phyloP scores from a whole-genome alignment of 2,329 filamentous ascomycete species.

The Colletotrichum lindemuthianum region DNA sequence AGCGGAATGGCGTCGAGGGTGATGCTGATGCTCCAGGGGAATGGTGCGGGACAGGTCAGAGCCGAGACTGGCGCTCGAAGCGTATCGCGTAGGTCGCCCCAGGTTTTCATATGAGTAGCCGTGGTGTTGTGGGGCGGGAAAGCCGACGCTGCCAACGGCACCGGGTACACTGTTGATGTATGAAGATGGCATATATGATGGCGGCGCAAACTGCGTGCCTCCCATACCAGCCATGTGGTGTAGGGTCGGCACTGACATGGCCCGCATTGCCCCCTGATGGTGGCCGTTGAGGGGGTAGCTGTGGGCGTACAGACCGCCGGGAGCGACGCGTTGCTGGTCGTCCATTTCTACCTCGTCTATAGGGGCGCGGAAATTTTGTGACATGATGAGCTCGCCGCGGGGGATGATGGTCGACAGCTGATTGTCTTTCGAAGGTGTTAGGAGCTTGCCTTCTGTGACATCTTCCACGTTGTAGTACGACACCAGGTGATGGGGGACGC shows the following conservation, averaged over 20 bases:
- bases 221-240: slow-evolving; percentile 28
- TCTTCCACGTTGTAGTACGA: slow-evolving; percentile 89
- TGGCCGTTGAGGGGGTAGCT: slow-evolving; percentile 22
- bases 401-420: slow-evolving; percentile 61
- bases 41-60: slow-evolving; percentile 27
- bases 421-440: slow-evolving; percentile 63
- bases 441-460: slow-evolving; percentile 70
- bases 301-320: slow-evolving; percentile 22
- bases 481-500: slow-evolving; percentile 84
- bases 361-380: slow-evolving; percentile 74
- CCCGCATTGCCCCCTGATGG: slow-evolving; percentile 41
- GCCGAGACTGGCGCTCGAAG: slow-evolving; percentile 15
- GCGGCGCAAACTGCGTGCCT: slow-evolving; percentile 14
- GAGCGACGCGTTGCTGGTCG: slow-evolving; percentile 23
- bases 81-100: slow-evolving; percentile 15
- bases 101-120: slow-evolving; percentile 22
- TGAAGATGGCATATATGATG: slow-evolving; percentile 16
- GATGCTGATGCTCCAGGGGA: slow-evolving; percentile 26
- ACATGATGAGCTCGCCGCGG: slow-evolving; percentile 66
- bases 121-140: slow-evolving; percentile 18
- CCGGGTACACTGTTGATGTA: slow-evolving; percentile 22
- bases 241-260: slow-evolving; percentile 36
- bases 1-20: slow-evolving; percentile 28
- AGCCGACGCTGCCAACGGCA: slow-evolving; percentile 21
- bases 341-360: slow-evolving; percentile 67